phyloP scores from a whole-genome alignment of 345 rosid genomes.

The Stellera chamaejasme region DNA sequence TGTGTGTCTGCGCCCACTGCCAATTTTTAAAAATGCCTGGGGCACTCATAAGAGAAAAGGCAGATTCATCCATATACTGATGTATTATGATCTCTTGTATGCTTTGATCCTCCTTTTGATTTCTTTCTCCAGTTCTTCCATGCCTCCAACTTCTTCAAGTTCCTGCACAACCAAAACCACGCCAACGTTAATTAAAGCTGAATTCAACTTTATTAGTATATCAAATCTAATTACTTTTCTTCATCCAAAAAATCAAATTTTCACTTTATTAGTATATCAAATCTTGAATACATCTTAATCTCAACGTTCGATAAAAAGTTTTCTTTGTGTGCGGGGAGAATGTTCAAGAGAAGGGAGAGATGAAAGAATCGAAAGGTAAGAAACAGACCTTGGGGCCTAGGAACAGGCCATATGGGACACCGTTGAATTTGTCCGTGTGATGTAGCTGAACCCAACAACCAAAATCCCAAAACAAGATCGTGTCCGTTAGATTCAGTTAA shows the following conservation, averaged over 20 bases:
- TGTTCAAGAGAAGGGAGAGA: not conserved
- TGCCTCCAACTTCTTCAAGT: constrained; percentile 71
- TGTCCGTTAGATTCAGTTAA: constrained; percentile 3
- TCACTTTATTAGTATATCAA: too few species aligned
- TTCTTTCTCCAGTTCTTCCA: constrained; percentile 71
- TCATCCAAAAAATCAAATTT: too few species aligned
- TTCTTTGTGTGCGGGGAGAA: too few species aligned
- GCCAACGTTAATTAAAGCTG: not conserved
- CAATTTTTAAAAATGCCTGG: too few species aligned
- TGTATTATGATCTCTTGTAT: constrained; percentile 20
- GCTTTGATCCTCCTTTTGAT: constrained; percentile 45
- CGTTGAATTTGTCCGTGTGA: constrained; percentile 75
- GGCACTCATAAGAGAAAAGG: too few species aligned
- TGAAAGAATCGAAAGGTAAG: not conserved
- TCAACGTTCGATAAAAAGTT: too few species aligned
- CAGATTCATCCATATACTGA: too few species aligned
- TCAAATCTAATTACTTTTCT: too few species aligned
- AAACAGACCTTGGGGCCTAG: constrained; percentile 79
- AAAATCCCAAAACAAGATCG: constrained; percentile 5
- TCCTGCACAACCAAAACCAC: constrained; percentile 34
- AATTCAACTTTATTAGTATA: too few species aligned
- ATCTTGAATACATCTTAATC: too few species aligned
- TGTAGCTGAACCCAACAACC: constrained; percentile 46
- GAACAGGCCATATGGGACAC: constrained; percentile 91
- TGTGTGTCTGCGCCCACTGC: too few species aligned